Evolutionary conservation across 2,329 filamentous ascomycete genomes (phyloP), one percentile per base, ranked within the genome.

Genomic region (Neonectria punicea): DNA sequence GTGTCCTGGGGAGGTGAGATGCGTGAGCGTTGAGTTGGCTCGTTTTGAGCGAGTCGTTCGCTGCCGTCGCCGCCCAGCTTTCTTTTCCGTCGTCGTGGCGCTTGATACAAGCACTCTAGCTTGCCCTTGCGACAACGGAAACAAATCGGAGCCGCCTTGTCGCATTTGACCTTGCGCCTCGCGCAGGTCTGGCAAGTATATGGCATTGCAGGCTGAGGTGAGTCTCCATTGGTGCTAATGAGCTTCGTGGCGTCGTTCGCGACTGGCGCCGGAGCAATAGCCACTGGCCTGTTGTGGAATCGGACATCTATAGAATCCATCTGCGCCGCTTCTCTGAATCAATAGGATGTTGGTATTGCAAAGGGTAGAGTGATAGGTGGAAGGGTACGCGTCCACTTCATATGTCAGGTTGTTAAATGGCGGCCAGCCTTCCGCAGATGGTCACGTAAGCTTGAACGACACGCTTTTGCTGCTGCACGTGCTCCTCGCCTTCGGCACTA

Each of bases 101-200:
- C 75, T 61, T 79, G 77, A 47, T 84, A 85, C 7, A 75, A 30
- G 65, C 82, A 84, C 14, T 78, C 70, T 3, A 80, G 67, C 50
- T 77, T 72, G 44, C 41, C 34, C 51, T 67, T 76, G 43, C 64
- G 66, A 47, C 76, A 77, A 22, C 60, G 69, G 6, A 74, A 72
- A 43, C 75, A 77, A 5, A 32, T 58, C 0, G 74, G 74, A 0
- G 54, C 18, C 3, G 53, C n/a, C 50, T 69, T 76, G 67, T 75
- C 71, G 58, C 75, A 77, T 57, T 71, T 75, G 25, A 77, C 70
- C 63, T 78, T 78, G 53, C 74, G 72, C 11, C 63, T 68, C 13
- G 69, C 69, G 62, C 75, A 78, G 1, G 67, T 53, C 39, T 72
- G 72, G 63, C 76, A 78, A n/a, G 67, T 73, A 36, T 70, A 75